Evolutionary conservation across 768 basidiomycete genomes (phyloP), one percentile per base, ranked within the genome.

Genomic region (Tylopilus sp.): DNA sequence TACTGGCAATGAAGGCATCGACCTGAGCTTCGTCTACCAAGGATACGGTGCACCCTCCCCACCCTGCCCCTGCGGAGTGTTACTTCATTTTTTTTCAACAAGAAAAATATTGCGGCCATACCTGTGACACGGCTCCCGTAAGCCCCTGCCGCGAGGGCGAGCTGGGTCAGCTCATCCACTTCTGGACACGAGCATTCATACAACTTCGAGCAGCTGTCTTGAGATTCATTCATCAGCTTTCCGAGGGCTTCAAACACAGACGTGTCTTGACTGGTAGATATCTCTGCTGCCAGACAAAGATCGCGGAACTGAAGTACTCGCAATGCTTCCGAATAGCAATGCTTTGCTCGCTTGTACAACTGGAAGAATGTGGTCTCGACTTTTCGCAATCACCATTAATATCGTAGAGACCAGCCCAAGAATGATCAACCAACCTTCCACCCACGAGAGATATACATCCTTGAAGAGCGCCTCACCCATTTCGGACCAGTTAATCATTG

Each of bases 11-110:
- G 65, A 95, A 94, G 8, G 60, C 53, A 0, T 78, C 75, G 3
- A 88, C 87, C 40, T 79, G 60, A 18, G 72, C 67, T 61, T 86
- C 85, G 7, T 80, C 76, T 15, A 94, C 85, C 18, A 94, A 77
- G 7, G 88, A 91, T 20, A 94, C 86, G 0, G 87, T 88, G 61
- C 91, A 93, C 6, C 92, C 92, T 33, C 93, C 93, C 91, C 91
- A 95, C 4, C 91, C 91, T 0, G 91, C 91, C 25, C 89, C 88
- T 88, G 53, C 4, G 42, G 13, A 23, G 3, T 18, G 38, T 52
- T 18, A 2, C 40, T 22, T 9, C 21, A 4, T 13, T 10, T 12
- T 4, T 17, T 12, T 4, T 17, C 10, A 15, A 51, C 3, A 26
- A 13, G 10, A 42, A 8, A 45, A 28, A 28, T 28, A 4, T 30